A percentile compares a stretch with the other conserved stretches of the same genome.
Evolutionary conservation across 805 yeast species (phyloP).

Genomic region (Yueomyces sinensis): DNA sequence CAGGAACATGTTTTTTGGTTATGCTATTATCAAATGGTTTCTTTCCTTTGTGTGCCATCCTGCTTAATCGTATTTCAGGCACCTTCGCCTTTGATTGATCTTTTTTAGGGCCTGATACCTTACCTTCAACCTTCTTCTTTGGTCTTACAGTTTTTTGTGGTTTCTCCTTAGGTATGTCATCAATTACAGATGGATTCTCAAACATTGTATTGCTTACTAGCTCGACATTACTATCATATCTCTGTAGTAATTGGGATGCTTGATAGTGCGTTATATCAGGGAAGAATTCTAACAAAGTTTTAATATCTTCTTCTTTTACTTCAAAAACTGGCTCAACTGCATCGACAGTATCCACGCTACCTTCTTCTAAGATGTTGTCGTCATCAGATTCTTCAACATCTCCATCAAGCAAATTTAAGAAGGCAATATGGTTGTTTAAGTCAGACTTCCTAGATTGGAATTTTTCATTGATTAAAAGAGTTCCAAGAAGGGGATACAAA

Average conservation of each 20-base stretch:
- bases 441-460: conserved; percentile 38
- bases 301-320: conserved; percentile 26
- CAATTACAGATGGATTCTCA: conserved; percentile 42
- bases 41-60: conserved; percentile 1
- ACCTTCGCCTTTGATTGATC: not conserved
- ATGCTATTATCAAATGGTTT: conserved; percentile 7
- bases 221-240: conserved; percentile 41
- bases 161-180: conserved; percentile 18
- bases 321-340: conserved; percentile 1
- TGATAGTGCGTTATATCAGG: conserved; percentile 43
- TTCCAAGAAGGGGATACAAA: conserved; percentile 41
- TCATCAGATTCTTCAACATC: not conserved
- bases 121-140: conserved; percentile 9
- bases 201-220: conserved; percentile 42
- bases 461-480: conserved; percentile 36
- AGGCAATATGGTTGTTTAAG: conserved; percentile 36
- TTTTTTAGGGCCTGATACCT: not conserved
- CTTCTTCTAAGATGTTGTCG: conserved; percentile 1
- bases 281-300: conserved; percentile 41
- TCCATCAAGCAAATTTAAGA: conserved; percentile 20
- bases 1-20: conserved; percentile 24
- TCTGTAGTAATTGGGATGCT: conserved; percentile 35
- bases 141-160: not conserved
- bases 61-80: conserved; percentile 1
- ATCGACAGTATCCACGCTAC: not conserved